Base-by-base conservation (phyloP, 768 basidiomycete species). In the Galerina marginata region DNA sequence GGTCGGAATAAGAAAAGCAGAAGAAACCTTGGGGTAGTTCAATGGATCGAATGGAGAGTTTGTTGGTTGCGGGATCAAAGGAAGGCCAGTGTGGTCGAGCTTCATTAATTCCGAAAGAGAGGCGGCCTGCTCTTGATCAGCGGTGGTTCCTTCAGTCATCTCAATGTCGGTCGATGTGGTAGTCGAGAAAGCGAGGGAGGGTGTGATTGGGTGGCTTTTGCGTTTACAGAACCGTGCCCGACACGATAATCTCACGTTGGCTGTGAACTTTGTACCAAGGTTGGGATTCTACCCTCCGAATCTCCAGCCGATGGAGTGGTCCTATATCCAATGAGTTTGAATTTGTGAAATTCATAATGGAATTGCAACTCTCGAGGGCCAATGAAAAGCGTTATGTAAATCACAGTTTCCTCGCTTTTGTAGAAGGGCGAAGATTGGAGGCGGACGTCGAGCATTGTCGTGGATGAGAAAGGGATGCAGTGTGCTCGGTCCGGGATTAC, bases 11-110 rank as follows among this genome's bases (percentile, higher is more conserved):
- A 48, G 6, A 38, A 14, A 20, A 53, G 39, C 15, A 48, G 44
- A 15, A 56, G 29, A 60, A 61, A 75, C 74, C 56, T 69, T 73
- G 23, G 78, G 78, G 54, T 79, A 81, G 58, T 79, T 79, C 55
- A 81, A 68, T 36, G 79, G 79, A 64, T 81, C 79, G 40, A 68
- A 70, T n/a, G 74, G 72, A 14, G 73, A 75, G 40, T 65, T 62
- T 3, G 77, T 72, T 14, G 79, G 79, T 47, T 82, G 80, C 33
- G 81, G 79, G 44, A 77, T 69, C 49, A 82, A 74, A 12, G 79
- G 74, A 12, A 81, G 73, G 15, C 77, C 77, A 33, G 63, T 64
- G 14, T 65, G 65, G 60, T 78, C 79, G 46, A 77, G 61, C 62
- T 75, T 77, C 44, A 71, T 39, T 37, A 20, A 43, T 45, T 38